Evolutionary conservation across 1,139 yeast species (phyloP).

Genomic region (Debaryomycetaceae sp.): DNA sequence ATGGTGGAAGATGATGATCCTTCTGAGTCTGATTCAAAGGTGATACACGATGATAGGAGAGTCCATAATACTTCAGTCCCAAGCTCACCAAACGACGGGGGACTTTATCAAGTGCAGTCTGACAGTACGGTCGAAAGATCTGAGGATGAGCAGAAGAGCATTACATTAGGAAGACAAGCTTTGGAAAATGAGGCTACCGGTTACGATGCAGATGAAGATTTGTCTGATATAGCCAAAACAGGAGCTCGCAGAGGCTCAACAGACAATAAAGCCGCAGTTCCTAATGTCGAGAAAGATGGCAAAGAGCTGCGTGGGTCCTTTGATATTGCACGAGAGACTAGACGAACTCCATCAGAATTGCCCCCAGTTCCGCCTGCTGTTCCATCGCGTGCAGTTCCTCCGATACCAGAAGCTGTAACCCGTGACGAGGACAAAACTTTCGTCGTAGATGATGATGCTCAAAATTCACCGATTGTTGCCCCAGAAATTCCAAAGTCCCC

Average conservation of each 20-base stretch:
- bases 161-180: conserved; percentile 7
- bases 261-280: background rate
- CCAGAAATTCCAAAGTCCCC: background rate
- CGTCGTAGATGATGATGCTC: background rate
- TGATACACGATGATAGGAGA: background rate
- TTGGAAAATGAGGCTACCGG: conserved; percentile 36
- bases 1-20: conserved; percentile 30
- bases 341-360: conserved; percentile 7
- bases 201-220: conserved; percentile 45
- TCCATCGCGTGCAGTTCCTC: conserved; percentile 6
- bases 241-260: background rate
- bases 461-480: background rate
- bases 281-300: background rate
- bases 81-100: conserved; percentile 5
- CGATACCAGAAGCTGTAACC: conserved; percentile 5
- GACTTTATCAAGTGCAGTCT: background rate
- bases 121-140: conserved; percentile 2
- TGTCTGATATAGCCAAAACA: conserved; percentile 29
- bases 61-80: background rate
- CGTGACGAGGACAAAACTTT: background rate
- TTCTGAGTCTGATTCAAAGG: conserved; percentile 17
- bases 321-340: conserved; percentile 6
- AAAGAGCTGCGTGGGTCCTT: background rate
- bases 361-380: conserved; percentile 9
- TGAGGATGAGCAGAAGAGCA: conserved; percentile 8